Base-by-base conservation (phyloP, 805 yeast genomes). In the Suhomyces faveliae region DNA sequence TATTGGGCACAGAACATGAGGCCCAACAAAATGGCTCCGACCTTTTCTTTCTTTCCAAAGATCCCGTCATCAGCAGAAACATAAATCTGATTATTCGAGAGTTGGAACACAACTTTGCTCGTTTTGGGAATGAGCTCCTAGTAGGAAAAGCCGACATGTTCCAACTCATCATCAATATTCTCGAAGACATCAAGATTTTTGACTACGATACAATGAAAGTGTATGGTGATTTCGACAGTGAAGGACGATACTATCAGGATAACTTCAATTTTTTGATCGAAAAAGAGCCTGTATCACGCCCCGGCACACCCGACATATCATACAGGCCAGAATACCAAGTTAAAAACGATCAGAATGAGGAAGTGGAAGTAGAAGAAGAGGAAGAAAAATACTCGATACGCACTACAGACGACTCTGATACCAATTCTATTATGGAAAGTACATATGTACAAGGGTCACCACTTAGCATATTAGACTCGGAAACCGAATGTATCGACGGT, bases 371-470 rank as follows among this genome's bases (percentile, higher is more conserved):
- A n/a, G n/a, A n/a, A n/a, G n/a, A n/a, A n/a, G n/a, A n/a, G 22
- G 46, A 40, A 15, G 45, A 35, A n/a, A 46, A 5, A 11, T 13
- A 27, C 12, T 27, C 30, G 2, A n/a, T 27, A n/a, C 30, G 30
- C 4, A n/a, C n/a, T n/a, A n/a, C n/a, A n/a, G 30, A 53, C 19
- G 62, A 59, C 11, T 49, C 43, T 24, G 62, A 57, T 11, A 48
- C 53, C 1, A 56, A 49, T n/a, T 53, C 63, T n/a, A 49, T 59
- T 22, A 58, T 60, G 61, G 62, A 51, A 13, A 13, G 40, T 3
- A 27, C 51, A 1, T 30, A 25, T 7, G 21, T 25, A 8, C 19
- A 22, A 15, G 29, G 43, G 3, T 45, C 48, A 5, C 48, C 48
- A 0, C 15, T 17, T 2, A 33, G 35, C 20, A 10, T 45, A 7